phyloP scores from a whole-genome alignment of 805 yeast genomes.

The Hemisphaericaspora nanyangensis region DNA sequence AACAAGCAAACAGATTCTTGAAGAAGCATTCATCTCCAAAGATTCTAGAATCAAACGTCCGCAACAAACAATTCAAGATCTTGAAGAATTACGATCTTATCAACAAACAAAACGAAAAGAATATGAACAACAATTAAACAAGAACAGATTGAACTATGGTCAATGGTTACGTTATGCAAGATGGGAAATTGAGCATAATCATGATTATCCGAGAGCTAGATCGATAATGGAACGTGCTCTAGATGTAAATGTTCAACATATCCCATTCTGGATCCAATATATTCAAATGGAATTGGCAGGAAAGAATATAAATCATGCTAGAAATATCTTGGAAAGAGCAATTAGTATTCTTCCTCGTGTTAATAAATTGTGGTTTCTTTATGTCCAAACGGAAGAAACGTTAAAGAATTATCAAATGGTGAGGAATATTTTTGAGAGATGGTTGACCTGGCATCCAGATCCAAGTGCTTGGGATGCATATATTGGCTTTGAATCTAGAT shows the following conservation, averaged over 20 bases:
- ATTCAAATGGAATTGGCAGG: slow-evolving; percentile 71
- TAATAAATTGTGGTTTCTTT: slow-evolving; percentile 83
- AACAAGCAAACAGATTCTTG: slow-evolving; percentile 35
- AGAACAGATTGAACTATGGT: slow-evolving; percentile 75
- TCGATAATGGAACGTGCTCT: slow-evolving; percentile 86
- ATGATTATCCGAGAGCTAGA: slow-evolving; percentile 74
- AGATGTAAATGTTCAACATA: slow-evolving; percentile 67
- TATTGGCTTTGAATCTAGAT: slow-evolving; percentile 67
- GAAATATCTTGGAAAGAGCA: slow-evolving; percentile 79
- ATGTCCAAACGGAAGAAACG: slow-evolving; percentile 78
- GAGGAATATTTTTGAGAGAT: slow-evolving; percentile 64
- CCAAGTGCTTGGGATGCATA: slow-evolving; percentile 70
- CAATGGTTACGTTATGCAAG: slow-evolving; percentile 93
- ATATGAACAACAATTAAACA: slow-evolving; percentile 80
- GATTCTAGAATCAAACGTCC: slow-evolving; percentile 24
- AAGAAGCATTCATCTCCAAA: slow-evolving; percentile 28
- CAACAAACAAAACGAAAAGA: slow-evolving; percentile 78
- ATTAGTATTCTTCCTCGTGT: slow-evolving; percentile 69
- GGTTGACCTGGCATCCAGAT: slow-evolving; percentile 79
- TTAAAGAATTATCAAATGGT: slow-evolving; percentile 60
- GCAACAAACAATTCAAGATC: slow-evolving; percentile 47
- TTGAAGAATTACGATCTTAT: slow-evolving; percentile 73
- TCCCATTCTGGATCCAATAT: slow-evolving; percentile 85
- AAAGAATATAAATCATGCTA: slow-evolving; percentile 79
- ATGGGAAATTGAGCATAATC: slow-evolving; percentile 74